Base-by-base conservation (phyloP, 257 asterid genomes). In the Nicotiana noctiflora region DNA sequence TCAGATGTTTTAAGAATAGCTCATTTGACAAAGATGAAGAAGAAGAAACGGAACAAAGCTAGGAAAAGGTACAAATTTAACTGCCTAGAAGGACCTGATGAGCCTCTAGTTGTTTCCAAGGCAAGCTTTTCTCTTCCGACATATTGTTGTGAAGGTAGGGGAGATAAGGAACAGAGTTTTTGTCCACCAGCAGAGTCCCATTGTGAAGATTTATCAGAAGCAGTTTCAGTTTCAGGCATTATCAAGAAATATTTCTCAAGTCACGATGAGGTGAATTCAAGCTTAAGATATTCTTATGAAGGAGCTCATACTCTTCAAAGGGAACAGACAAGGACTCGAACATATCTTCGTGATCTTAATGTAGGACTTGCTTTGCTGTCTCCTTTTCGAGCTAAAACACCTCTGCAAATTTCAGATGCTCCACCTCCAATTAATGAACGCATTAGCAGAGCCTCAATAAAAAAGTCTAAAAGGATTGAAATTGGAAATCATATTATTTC, bases 181-280 rank as follows among this genome's bases (percentile, higher is more conserved):
- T 23, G 40, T 81, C 67, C 52, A 77, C 82, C 27, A 52, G 25
- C 60, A 8, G 88, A 87, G 70, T 76, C 88, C 32, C 81, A 13
- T 56, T 70, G 85, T 61, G 90, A 86, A 82, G 84, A 88, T 4
- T 34, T 77, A 66, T 84, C 90, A 12, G 93, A 90, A 84, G 49
- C 90, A 55, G 76, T 79, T 75, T 90, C 92, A 18, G 89, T 91
- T 82, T 91, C 93, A 7, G 90, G 92, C 40, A 88, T 91, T 68
- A 91, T 93, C 83, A 77, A 55, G 53, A 91, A 91, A 72, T 93
- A 93, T 82, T 91, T 93, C 66, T 82, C 93, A 40, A 85, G 79
- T 82, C 65, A 74, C 51, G 80, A 90, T 74, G 94, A 91, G 82
- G 93, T 88, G 84, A 85, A 82, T 57, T 91, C 95, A 9, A 44